phyloP scores from a whole-genome alignment of 306 rosid genomes.

The Potentilla sterilis region DNA sequence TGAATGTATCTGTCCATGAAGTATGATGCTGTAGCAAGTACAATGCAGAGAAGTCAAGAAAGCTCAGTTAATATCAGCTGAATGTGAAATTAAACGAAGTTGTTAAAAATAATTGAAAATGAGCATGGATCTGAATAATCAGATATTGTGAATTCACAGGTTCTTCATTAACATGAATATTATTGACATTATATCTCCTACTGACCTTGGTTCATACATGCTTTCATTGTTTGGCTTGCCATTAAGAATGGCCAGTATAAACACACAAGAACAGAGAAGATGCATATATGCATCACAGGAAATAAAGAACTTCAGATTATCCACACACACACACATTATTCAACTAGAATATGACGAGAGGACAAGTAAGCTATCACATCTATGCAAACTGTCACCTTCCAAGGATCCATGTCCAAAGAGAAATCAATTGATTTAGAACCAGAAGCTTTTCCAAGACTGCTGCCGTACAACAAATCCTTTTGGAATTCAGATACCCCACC shows the following conservation, averaged over 20 bases:
- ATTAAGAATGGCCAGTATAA: background rate
- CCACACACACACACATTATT: background rate
- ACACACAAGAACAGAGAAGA: background rate
- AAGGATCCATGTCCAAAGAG: constrained; percentile 37
- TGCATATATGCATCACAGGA: background rate
- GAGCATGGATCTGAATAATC: constrained; percentile 20
- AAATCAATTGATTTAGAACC: constrained; percentile 40
- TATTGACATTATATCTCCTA: constrained; percentile 28
- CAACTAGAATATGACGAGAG: background rate
- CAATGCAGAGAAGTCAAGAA: constrained; percentile 19
- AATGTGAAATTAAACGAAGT: constrained; percentile 12
- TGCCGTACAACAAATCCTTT: constrained; percentile 31
- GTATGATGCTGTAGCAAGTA: constrained; percentile 38
- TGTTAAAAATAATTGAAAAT: constrained; percentile 28
- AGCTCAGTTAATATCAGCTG: background rate
- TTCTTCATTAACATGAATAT: constrained; percentile 16
- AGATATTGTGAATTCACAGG: constrained; percentile 28
- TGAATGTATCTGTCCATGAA: constrained; percentile 39
- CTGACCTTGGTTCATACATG: background rate
- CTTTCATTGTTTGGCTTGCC: too few relatives aligned
- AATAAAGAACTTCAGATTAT: background rate
- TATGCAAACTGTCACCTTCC: constrained; percentile 40
- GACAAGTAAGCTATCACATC: background rate
- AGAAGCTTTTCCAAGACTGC: constrained; percentile 36
- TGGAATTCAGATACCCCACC: constrained; percentile 34